Conservation (phyloP, 1,139 yeast genomes). For the Suhomyces anneliseae region DNA sequence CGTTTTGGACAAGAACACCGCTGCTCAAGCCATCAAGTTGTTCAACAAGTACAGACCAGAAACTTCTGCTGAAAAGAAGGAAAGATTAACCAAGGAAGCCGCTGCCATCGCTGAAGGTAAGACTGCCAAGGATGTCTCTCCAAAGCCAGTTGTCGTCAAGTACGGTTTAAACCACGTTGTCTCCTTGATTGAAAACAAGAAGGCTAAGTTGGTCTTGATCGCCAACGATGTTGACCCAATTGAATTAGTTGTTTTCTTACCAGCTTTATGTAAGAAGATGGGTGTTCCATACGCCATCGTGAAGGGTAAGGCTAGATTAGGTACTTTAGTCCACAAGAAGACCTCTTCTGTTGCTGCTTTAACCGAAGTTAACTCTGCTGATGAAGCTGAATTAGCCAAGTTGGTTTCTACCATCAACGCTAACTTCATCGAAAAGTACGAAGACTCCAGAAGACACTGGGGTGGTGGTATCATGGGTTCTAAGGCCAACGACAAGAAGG, state of each 20-base stretch:
- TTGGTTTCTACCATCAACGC: slow-evolving; percentile 89
- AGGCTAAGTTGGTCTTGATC: slow-evolving; percentile 93
- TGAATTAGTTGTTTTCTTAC: slow-evolving; percentile 93
- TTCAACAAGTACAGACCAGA: slow-evolving; percentile 99
- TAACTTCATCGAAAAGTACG: slow-evolving; percentile 90
- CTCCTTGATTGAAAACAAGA: slow-evolving; percentile 94
- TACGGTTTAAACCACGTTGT: slow-evolving; percentile 99
- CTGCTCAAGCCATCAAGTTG: slow-evolving; percentile 93
- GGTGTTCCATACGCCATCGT: slow-evolving; percentile 98
- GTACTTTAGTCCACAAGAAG: slow-evolving; percentile 96
- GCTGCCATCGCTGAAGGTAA: slow-evolving; percentile 98
- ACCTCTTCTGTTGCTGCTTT: slow-evolving; percentile 96
- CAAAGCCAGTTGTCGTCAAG: slow-evolving; percentile 94
- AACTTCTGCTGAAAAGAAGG: slow-evolving; percentile 95
- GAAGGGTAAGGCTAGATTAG: slow-evolving; percentile 98
- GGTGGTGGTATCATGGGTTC: slow-evolving; percentile 99
- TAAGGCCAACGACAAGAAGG: slow-evolving; percentile 77
- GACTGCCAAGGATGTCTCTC: slow-evolving; percentile 91
- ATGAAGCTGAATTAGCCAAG: slow-evolving; percentile 91
- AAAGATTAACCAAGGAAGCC: slow-evolving; percentile 97
- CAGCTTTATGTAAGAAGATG: slow-evolving; percentile 98
- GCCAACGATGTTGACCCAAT: slow-evolving; percentile 99
- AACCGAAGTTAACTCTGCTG: slow-evolving; percentile 91
- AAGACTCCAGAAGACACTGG: slow-evolving; percentile 97
- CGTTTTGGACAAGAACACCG: slow-evolving; percentile 97